phyloP scores from a whole-genome alignment of 148 eudicot genomes.

The Polygonum maritimum region DNA sequence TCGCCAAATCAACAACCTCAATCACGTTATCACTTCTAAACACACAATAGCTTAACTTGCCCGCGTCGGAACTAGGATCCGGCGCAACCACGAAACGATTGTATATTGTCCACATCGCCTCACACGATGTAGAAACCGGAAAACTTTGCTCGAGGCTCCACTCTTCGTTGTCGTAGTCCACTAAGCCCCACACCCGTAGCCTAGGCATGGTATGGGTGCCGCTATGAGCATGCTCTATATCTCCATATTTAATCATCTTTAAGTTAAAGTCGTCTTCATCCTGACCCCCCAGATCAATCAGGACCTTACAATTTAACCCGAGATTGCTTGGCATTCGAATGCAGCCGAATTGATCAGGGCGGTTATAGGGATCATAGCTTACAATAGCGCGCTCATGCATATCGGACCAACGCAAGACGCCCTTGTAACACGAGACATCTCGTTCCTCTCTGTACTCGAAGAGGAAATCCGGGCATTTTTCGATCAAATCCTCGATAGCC shows the following conservation, averaged over 20 bases:
- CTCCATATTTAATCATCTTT: background rate
- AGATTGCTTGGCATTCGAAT: background rate
- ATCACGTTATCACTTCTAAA: background rate
- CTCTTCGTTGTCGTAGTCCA: background rate
- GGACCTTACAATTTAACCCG: background rate
- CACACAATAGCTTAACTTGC: background rate
- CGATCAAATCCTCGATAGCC: background rate
- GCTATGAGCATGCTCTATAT: background rate
- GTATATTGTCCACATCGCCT: background rate
- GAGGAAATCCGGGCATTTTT: background rate
- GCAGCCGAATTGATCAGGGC: background rate
- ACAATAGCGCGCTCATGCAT: background rate
- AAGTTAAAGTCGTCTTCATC: background rate
- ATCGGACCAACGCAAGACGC: background rate
- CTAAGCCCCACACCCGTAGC: background rate
- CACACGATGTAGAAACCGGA: background rate
- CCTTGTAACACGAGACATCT: background rate
- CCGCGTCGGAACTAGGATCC: background rate
- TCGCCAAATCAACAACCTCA: background rate
- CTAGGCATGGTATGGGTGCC: background rate
- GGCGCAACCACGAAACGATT: background rate
- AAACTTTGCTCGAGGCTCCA: background rate
- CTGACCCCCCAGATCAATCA: background rate
- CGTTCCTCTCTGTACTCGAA: background rate
- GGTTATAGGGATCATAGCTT: background rate